Percentiles rank a stretch among this genome's conserved stretches.
phyloP scores from a whole-genome alignment of 805 yeast genomes.

The Yarrowia sp. region DNA sequence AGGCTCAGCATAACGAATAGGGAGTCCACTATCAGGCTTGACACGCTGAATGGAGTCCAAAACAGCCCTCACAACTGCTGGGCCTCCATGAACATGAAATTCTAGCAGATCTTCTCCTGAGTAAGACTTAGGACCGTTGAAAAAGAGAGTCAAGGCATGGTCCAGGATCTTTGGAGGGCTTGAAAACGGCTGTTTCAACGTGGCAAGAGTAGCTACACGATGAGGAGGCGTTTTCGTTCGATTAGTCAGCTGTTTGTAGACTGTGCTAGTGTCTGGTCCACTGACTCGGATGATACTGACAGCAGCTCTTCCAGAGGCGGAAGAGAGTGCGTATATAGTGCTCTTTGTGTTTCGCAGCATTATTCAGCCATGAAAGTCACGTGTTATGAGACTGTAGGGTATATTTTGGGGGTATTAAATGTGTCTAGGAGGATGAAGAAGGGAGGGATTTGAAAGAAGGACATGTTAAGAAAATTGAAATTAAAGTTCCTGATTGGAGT shows the following conservation, averaged over 20 bases:
- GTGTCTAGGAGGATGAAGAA: neutral
- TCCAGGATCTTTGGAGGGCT: slow-evolving; percentile 50
- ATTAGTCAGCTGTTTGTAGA: slow-evolving; percentile 45
- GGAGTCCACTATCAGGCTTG: slow-evolving; percentile 38
- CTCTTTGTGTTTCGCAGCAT: slow-evolving; percentile 10
- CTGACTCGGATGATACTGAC: slow-evolving; percentile 81
- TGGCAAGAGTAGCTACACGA: slow-evolving; percentile 56
- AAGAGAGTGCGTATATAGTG: slow-evolving; percentile 88
- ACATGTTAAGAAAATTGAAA: neutral
- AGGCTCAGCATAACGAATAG: slow-evolving; percentile 78
- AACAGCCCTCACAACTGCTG: slow-evolving; percentile 72
- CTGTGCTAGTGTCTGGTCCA: slow-evolving; percentile 56
- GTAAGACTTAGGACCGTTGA: slow-evolving; percentile 70
- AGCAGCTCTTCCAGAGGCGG: slow-evolving; percentile 77
- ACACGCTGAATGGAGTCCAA: slow-evolving; percentile 51
- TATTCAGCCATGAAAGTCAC: no score
- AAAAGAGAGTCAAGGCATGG: slow-evolving; percentile 68
- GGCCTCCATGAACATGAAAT: slow-evolving; percentile 92
- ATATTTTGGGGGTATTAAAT: neutral
- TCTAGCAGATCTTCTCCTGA: slow-evolving; percentile 93
- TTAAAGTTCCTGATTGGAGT: neutral
- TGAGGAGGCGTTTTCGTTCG: slow-evolving; percentile 42
- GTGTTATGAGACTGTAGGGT: neutral
- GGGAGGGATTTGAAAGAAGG: neutral
- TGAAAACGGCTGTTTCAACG: slow-evolving; percentile 46